Evolutionary conservation across 176 grass and related monocot genomes (phyloP).

Genomic region (Aegilops umbellulata): DNA sequence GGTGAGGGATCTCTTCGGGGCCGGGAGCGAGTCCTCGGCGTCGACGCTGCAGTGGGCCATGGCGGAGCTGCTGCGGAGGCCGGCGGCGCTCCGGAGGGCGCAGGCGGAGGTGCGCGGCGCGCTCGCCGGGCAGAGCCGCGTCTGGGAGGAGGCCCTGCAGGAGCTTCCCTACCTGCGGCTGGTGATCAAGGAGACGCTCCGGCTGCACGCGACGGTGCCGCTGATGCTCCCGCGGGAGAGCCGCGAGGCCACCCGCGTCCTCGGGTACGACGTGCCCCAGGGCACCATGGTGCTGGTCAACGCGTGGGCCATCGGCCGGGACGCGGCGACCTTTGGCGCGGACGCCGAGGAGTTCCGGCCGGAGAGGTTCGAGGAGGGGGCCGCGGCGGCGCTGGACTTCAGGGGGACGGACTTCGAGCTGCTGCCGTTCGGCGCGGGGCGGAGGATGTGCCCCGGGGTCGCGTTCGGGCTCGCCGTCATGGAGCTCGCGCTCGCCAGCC

Average conservation of each 20-base stretch:
- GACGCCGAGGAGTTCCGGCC: not conserved
- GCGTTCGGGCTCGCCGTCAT: not conserved
- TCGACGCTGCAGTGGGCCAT: not conserved
- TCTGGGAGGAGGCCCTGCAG: not conserved
- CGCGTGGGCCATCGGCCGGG: not conserved
- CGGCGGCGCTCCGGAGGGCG: not conserved
- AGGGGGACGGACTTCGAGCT: not conserved
- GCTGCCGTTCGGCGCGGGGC: not conserved
- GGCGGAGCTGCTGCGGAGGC: not conserved
- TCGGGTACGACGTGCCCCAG: not conserved
- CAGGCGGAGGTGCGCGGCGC: not conserved
- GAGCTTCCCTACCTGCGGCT: not conserved
- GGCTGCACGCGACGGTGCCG: not conserved
- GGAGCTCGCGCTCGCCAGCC: not conserved
- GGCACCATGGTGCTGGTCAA: slow-evolving; percentile 1
- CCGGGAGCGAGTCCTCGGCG: slow-evolving; percentile 6
- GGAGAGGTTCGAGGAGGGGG: not conserved
- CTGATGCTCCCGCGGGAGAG: not conserved
- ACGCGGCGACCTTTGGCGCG: not conserved
- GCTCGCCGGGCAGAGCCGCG: not conserved
- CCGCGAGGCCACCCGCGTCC: not conserved
- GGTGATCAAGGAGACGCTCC: slow-evolving; percentile 20
- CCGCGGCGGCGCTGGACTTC: not conserved
- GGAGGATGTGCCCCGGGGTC: not conserved
- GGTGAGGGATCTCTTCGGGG: not conserved